Evolutionary conservation across 495 filamentous ascomycete species (phyloP), one percentile per base, ranked within the genome.

Genomic region (Aspergillus nanangensis): DNA sequence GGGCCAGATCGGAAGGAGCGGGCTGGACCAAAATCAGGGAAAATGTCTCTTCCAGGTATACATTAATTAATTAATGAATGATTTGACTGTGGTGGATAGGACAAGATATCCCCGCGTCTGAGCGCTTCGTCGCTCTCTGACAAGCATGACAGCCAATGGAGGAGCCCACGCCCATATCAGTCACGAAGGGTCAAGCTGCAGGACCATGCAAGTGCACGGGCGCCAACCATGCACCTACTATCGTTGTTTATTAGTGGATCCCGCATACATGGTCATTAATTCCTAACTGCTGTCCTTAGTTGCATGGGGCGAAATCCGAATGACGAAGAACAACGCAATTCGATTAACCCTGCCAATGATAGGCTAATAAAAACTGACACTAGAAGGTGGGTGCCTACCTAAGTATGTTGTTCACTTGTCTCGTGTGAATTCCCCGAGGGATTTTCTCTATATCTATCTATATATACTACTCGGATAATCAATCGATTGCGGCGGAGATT

Each of bases 201-300:
- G 32, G 32, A 19, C 29, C 18, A 34, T 15, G 31, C 41, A 36
- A 19, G 41, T 34, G 41, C 41, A 44, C 41, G 20, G 41, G n/a
- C 41, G 17, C 29, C 29, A 33, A 18, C 7, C 25, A 29, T 29
- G 5, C 25, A n/a, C n/a, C n/a, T n/a, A n/a, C n/a, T n/a, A n/a
- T n/a, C 25, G 25, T 29, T 29, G 5, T 11, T 11, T 5, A 29
- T 29, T 29, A 11, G 25, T 5, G 11, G 25, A 11, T 29, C 25
- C 25, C 5, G 5, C 25, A 29, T 29, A 11, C 25, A 29, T 29
- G 25, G 11, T 29, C 11, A 7, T 29, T 11, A 11, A 5, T 29
- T 11, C 25, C 25, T 29, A 11, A 29, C 11, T 29, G 25, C 25
- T 5, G 25, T 11, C 7, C 25, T 7, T 29, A 29, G 25, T 29